A percentile compares a stretch with the other conserved stretches of the same genome.
Conservation (phyloP, 2,329 filamentous ascomycete genomes). For the Talaromyces verruculosus region DNA sequence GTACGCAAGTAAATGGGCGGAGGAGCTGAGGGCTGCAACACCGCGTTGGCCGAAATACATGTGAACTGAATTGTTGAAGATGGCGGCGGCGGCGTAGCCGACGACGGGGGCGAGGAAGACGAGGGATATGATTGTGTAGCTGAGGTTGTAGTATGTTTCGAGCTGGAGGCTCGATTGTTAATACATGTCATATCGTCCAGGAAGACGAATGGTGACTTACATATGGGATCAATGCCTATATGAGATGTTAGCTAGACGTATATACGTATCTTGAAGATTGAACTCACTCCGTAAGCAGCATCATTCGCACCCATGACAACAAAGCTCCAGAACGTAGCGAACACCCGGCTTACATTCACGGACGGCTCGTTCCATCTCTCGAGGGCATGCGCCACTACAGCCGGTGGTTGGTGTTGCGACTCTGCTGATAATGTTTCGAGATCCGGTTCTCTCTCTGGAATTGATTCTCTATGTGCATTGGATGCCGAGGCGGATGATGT, state of each 20-base stretch:
- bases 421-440: background rate
- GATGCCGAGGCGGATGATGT: background rate
- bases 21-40: constrained; percentile 63
- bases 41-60: constrained; percentile 63
- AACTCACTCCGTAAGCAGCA: constrained; percentile 58
- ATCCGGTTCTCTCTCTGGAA: background rate
- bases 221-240: constrained; percentile 53
- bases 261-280: background rate
- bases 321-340: constrained; percentile 59
- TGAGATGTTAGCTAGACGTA: background rate
- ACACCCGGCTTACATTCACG: constrained; percentile 51
- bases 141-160: constrained; percentile 48
- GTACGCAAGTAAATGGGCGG: constrained; percentile 32
- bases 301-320: constrained; percentile 60
- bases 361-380: constrained; percentile 54
- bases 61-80: constrained; percentile 48
- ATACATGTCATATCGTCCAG: background rate
- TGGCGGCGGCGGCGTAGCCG: constrained; percentile 49
- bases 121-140: constrained; percentile 51
- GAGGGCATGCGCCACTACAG: constrained; percentile 19
- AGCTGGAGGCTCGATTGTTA: constrained; percentile 35
- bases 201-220: background rate
- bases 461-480: background rate
- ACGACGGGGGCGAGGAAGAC: constrained; percentile 52
- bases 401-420: background rate